Conservation (phyloP, 257 asterid genomes). For the Solanum pennellii region DNA sequence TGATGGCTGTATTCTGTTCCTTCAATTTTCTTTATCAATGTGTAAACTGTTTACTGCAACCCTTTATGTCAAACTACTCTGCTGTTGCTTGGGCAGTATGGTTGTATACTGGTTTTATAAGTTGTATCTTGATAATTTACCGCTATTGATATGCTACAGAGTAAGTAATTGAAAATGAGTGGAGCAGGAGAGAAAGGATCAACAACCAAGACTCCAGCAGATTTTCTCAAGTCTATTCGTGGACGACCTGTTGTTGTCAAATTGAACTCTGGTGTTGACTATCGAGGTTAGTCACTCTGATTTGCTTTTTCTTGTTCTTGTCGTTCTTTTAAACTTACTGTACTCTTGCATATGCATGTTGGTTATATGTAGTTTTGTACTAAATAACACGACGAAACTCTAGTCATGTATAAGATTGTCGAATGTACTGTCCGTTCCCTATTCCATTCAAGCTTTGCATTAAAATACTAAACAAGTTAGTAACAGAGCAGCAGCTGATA, state of each 20-base stretch:
- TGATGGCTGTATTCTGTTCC: not conserved
- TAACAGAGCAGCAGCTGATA: not conserved
- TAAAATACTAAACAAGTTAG: not conserved
- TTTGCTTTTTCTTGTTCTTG: not conserved
- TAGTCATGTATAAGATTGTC: not conserved
- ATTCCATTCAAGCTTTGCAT: not conserved
- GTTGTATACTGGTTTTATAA: not conserved
- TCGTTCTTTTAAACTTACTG: not conserved
- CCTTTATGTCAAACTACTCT: not conserved
- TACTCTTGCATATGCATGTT: not conserved
- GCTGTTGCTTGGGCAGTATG: not conserved
- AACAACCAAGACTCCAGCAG: slow-evolving; percentile 71
- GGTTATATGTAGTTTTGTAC: not conserved
- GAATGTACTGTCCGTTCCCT: not conserved
- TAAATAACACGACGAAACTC: not conserved
- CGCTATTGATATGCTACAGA: not conserved
- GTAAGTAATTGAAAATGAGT: slow-evolving; percentile 40
- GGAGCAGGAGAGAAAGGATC: slow-evolving; percentile 61
- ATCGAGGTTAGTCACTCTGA: slow-evolving; percentile 46
- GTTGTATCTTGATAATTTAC: not conserved
- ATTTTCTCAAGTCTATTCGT: slow-evolving; percentile 89
- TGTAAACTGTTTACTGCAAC: not conserved
- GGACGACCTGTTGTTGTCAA: slow-evolving; percentile 98
- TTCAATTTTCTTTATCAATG: not conserved
- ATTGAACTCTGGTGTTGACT: slow-evolving; percentile 91